Conservation (phyloP, 2,329 filamentous ascomycete species). For the Aurifilum marmelostoma region DNA sequence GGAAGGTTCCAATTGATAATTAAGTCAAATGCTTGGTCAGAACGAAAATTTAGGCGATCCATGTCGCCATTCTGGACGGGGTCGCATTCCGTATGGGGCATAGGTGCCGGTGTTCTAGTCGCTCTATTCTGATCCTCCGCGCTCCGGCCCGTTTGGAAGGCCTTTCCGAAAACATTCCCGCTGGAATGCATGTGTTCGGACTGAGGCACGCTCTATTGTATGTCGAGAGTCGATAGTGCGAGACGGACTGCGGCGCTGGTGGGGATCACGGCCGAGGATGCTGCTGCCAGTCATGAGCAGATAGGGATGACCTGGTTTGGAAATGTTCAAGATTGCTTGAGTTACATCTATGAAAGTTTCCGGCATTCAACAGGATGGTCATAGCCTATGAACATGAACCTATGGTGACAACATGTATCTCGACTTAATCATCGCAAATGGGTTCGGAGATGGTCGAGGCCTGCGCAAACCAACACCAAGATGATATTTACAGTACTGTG, state of each 20-base stretch:
- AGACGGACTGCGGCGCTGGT: background rate
- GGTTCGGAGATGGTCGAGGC: too few species aligned
- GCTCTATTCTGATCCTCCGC: background rate
- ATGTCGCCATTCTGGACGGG: conserved; percentile 1
- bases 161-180: background rate
- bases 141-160: background rate
- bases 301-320: background rate
- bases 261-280: background rate
- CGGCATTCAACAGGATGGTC: too few species aligned
- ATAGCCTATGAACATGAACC: too few species aligned
- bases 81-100: conserved; percentile 6
- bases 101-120: background rate
- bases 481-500: too few species aligned
- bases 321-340: too few species aligned
- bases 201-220: background rate
- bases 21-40: conserved; percentile 9
- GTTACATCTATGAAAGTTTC: too few species aligned
- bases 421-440: too few species aligned
- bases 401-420: too few species aligned
- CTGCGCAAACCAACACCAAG: too few species aligned
- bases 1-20: background rate
- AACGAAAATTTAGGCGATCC: conserved; percentile 7
- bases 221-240: background rate
- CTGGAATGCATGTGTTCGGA: background rate
- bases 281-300: background rate